These are phyloP conservation scores for Suillus alpinus DNA, from an alignment of 768 basidiomycete species.

Conservation along the genomic window DNA sequence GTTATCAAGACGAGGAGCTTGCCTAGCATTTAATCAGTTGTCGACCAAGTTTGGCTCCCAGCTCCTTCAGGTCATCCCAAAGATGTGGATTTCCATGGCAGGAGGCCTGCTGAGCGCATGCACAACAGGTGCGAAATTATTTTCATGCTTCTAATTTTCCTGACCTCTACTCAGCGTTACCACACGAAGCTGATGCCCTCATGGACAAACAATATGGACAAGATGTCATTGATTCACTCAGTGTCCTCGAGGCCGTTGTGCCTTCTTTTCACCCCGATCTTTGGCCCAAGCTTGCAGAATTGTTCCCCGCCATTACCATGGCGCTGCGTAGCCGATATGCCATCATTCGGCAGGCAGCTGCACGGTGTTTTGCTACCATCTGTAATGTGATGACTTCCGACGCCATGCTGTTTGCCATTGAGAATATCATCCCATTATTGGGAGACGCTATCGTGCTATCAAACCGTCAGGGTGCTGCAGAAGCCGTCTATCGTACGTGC, in stretches of 20 bases:
- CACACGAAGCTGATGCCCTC: constrained; percentile 55
- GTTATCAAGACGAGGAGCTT: constrained; percentile 82
- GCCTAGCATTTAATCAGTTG: constrained; percentile 76
- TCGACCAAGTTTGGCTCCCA: constrained; percentile 71
- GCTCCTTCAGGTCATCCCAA: constrained; percentile 80
- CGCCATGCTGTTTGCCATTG: constrained; percentile 89
- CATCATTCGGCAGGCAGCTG: constrained; percentile 85
- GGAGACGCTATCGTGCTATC: constrained; percentile 71
- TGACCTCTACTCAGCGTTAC: constrained; percentile 39
- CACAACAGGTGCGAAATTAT: constrained; percentile 48
- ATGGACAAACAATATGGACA: constrained; percentile 80
- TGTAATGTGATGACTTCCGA: constrained; percentile 83
- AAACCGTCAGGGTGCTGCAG: constrained; percentile 87
- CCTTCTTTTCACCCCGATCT: constrained; percentile 72
- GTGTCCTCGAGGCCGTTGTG: constrained; percentile 80
- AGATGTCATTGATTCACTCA: constrained; percentile 89
- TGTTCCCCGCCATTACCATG: constrained; percentile 74
- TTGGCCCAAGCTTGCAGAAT: constrained; percentile 61
- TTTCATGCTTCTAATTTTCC: neutral
- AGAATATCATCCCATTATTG: constrained; percentile 75
- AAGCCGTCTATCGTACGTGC: constrained; percentile 87
- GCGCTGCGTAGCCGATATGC: constrained; percentile 86
- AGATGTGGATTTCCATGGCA: constrained; percentile 92
- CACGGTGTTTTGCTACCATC: constrained; percentile 82
- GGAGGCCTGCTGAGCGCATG: constrained; percentile 72